Evolutionary conservation across 495 filamentous ascomycete genomes (phyloP).

Genomic region (Pseudoneurospora amorphoporcata): DNA sequence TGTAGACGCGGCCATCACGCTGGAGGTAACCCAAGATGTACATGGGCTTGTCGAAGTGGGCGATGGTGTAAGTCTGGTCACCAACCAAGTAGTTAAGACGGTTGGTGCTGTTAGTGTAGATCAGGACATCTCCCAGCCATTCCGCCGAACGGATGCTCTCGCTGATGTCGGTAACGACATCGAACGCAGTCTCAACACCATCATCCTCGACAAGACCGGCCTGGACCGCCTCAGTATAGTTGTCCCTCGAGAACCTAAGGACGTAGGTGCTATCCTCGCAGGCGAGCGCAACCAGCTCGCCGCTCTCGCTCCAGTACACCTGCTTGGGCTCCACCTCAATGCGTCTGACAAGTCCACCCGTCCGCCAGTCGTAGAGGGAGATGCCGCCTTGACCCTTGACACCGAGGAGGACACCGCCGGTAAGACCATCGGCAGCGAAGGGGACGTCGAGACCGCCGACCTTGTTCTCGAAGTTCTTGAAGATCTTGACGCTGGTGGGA

Average conservation of each 20-base stretch:
- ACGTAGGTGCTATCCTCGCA: conserved; percentile 96
- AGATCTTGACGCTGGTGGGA: conserved; percentile 85
- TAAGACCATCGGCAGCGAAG: conserved; percentile 88
- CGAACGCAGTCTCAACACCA: conserved; percentile 94
- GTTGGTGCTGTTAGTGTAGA: conserved; percentile 96
- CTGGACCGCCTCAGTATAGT: conserved; percentile 72
- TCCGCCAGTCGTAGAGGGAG: conserved; percentile 93
- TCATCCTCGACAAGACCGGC: conserved; percentile 81
- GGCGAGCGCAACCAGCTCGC: conserved; percentile 83
- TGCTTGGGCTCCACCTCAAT: conserved; percentile 92
- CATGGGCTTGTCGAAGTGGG: conserved; percentile 90
- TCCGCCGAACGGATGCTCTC: conserved; percentile 91
- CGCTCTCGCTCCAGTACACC: conserved; percentile 96
- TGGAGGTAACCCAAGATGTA: conserved; percentile 94
- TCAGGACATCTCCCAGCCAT: conserved; percentile 98
- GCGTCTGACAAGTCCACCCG: conserved; percentile 74
- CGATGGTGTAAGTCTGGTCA: conserved; percentile 97
- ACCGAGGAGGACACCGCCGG: conserved; percentile 83
- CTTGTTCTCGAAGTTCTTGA: conserved; percentile 96
- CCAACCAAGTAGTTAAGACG: conserved; percentile 96
- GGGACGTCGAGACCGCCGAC: conserved; percentile 82
- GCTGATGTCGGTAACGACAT: conserved; percentile 88
- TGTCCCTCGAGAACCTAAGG: conserved; percentile 78
- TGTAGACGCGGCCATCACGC: conserved; percentile 83
- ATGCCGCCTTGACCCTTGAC: conserved; percentile 92